phyloP scores from a whole-genome alignment of 2,329 filamentous ascomycete species.

The Leptoxyphium fumago region DNA sequence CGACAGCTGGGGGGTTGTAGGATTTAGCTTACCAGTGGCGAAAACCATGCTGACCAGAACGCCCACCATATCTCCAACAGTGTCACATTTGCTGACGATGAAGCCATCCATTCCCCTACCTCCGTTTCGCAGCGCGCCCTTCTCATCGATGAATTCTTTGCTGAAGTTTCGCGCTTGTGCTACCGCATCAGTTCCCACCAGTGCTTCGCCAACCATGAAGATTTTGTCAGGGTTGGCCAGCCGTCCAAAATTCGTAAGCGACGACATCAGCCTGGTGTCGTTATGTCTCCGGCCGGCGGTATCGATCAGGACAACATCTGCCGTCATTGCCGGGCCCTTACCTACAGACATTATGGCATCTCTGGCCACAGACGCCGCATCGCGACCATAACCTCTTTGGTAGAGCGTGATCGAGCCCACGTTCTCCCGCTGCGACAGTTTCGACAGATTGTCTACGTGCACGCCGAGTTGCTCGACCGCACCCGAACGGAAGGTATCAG shows the following conservation, averaged over 20 bases:
- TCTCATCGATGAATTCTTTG: constrained; percentile 49
- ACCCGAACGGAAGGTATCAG: constrained; percentile 92
- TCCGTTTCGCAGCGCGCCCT: constrained; percentile 19
- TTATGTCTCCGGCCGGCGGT: constrained; percentile 92
- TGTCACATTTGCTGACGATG: constrained; percentile 97
- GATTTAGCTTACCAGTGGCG: constrained; percentile 50
- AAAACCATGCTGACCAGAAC: constrained; percentile 95
- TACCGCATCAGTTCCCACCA: constrained; percentile 90
- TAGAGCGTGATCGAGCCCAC: constrained; percentile 74
- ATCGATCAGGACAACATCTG: constrained; percentile 91
- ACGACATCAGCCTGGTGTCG: constrained; percentile 89
- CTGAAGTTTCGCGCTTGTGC: constrained; percentile 96
- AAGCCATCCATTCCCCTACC: constrained; percentile 85
- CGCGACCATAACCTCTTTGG: constrained; percentile 95
- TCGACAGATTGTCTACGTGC: constrained; percentile 83
- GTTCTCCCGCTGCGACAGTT: constrained; percentile 71
- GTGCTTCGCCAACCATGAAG: constrained; percentile 85
- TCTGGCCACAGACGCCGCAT: constrained; percentile 87
- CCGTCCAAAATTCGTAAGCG: constrained; percentile 92
- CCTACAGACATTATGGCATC: constrained; percentile 62
- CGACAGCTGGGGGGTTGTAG: not conserved
- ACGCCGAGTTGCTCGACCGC: constrained; percentile 95
- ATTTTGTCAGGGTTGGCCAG: constrained; percentile 96
- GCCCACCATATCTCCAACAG: constrained; percentile 96
- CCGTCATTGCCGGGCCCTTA: constrained; percentile 26